phyloP scores from a whole-genome alignment of 768 basidiomycete species.

The Cystofilobasidium bisporidii region DNA sequence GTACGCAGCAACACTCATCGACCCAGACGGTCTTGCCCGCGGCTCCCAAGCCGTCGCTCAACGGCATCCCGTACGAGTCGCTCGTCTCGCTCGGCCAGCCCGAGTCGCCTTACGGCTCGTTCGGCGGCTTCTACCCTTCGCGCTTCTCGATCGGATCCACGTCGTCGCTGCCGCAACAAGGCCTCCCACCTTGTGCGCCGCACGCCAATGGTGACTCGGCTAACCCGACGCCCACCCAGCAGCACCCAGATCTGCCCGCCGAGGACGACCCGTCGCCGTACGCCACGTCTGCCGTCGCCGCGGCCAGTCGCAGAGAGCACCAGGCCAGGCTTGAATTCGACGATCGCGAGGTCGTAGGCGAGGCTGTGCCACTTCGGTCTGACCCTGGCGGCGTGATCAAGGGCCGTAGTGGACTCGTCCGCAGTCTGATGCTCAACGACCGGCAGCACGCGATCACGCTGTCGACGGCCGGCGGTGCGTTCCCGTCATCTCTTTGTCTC shows the following conservation, averaged over 20 bases:
- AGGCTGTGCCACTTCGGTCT: conserved; percentile 51
- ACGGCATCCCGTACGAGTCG: conserved; percentile 58
- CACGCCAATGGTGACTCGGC: neutral
- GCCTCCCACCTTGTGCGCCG: neutral
- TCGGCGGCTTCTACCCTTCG: conserved; percentile 2
- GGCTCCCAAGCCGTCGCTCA: conserved; percentile 36
- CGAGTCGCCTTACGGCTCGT: conserved; percentile 45
- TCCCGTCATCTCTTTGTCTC: too few relatives aligned
- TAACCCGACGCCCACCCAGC: conserved; percentile 9
- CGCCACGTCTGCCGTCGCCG: neutral
- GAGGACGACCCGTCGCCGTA: neutral
- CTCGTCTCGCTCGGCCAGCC: conserved; percentile 61
- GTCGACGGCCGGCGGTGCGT: conserved; percentile 69
- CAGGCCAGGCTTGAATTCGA: conserved; percentile 38
- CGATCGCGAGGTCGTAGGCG: conserved; percentile 65
- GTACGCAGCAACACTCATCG: neutral
- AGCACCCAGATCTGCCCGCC: conserved; percentile 1
- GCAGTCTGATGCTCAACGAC: conserved; percentile 74
- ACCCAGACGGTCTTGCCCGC: neutral
- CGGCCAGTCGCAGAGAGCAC: conserved; percentile 24
- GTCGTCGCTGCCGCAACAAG: conserved; percentile 18
- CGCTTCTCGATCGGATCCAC: conserved; percentile 28
- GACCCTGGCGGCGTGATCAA: conserved; percentile 60
- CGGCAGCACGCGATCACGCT: conserved; percentile 81
- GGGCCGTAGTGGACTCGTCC: conserved; percentile 68